A percentile compares a stretch with the other conserved stretches of the same genome.
phyloP scores from a whole-genome alignment of 2,329 filamentous ascomycete genomes.

The Paraphoma chrysanthemicola region DNA sequence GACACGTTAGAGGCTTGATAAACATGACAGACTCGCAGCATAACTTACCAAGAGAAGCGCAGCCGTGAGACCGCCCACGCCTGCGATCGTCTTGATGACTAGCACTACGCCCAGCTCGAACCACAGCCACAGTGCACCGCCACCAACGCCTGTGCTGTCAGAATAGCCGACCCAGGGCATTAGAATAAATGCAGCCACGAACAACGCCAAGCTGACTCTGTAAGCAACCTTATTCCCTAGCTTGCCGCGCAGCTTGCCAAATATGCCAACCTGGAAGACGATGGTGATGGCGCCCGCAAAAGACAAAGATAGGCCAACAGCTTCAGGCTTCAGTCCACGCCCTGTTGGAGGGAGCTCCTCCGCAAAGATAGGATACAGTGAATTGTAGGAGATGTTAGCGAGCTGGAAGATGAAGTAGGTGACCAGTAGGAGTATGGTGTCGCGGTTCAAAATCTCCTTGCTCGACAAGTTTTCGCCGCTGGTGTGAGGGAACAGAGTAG shows the following conservation, averaged over 20 bases:
- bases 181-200: conserved; percentile 80
- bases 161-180: conserved; percentile 82
- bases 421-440: conserved; percentile 79
- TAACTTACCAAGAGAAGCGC: conserved; percentile 79
- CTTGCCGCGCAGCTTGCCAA: conserved; percentile 77
- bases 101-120: conserved; percentile 80
- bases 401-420: conserved; percentile 95
- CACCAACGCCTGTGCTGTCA: conserved; percentile 57
- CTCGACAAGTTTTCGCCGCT: conserved; percentile 54
- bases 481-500: conserved; percentile 53
- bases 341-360: conserved; percentile 78
- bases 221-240: conserved; percentile 89
- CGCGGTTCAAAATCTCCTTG: conserved; percentile 74
- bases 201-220: conserved; percentile 76
- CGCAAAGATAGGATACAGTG: conserved; percentile 91
- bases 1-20: conserved; percentile 14
- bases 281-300: conserved; percentile 87
- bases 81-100: conserved; percentile 86
- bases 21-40: no score
- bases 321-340: conserved; percentile 74
- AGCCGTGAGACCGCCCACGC: conserved; percentile 88
- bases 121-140: conserved; percentile 75
- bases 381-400: conserved; percentile 93
- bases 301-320: conserved; percentile 84
- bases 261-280: conserved; percentile 85